Evolutionary conservation across 2,329 filamentous ascomycete genomes (phyloP), one percentile per base, ranked within the genome.

Genomic region (Phyllosticta citriasiana): DNA sequence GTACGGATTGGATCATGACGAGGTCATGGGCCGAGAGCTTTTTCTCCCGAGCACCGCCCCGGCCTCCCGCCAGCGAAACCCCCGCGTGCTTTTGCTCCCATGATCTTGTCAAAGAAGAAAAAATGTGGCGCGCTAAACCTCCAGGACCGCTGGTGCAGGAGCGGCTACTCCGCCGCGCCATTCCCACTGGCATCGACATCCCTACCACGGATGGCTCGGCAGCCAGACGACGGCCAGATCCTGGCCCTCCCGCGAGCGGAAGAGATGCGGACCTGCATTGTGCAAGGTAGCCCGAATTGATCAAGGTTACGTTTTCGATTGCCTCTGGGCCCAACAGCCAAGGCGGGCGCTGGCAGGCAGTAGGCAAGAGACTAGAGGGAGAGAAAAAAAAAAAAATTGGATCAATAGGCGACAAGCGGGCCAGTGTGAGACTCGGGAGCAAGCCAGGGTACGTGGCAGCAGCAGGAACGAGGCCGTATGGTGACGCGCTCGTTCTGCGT

Each of bases 171-270:
- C 50, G n/a, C 50, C 50, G 50, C 50, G 50, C 53, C 35, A 40
- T 40, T 40, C 33, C 33, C 33, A 40, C 33, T 40, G 58, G 22
- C 30, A 27, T 52, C 57, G 47, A 54, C 19, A 50, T 59, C 52
- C 58, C 53, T 33, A 60, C 58, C 58, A 60, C 58, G 58, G 58
- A 60, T 60, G 58, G 58, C 58, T 50, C 58, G 58, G 58, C 53
- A 53, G 58, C 53, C 58, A 40, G 51, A 60, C 53, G 33, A 53
- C 58, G 58, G 58, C 58, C 58, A 60, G 58, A 60, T 60, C 58
- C 58, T 55, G 58, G 58, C 58, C n/a, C 53, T 60, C 58, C 58
- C 58, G 58, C 54, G 58, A 53, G 58, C 58, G 58, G 58, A 60
- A 60, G 58, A 40, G 33, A 16, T 40, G 33, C 33, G 33, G 33